These are phyloP conservation scores for Cichorium intybus DNA, from an alignment of 140 eudicot species.

Conservation along the genomic window DNA sequence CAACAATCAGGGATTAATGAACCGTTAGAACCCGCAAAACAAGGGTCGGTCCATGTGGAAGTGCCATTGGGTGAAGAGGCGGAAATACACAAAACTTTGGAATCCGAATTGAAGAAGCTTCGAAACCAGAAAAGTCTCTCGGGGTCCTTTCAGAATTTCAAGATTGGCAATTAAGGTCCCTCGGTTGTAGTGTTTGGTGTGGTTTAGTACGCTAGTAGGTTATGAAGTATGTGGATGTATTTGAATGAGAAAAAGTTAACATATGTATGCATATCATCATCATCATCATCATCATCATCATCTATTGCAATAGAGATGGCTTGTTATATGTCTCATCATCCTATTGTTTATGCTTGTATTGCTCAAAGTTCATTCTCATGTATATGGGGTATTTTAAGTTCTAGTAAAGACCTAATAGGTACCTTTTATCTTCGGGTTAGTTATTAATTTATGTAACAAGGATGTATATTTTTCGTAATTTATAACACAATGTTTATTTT, in stretches of 20 bases:
- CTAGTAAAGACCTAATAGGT: background rate
- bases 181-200: constrained; percentile 10
- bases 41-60: constrained; percentile 73
- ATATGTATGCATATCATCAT: too few relatives aligned
- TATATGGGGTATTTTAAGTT: background rate
- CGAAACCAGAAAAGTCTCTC: constrained; percentile 36
- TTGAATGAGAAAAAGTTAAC: too few relatives aligned
- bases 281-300: constrained; percentile 6
- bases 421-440: background rate
- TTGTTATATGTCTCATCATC: constrained; percentile 14
- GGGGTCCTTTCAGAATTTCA: constrained; percentile 33
- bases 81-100: constrained; percentile 46
- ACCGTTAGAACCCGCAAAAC: constrained; percentile 47
- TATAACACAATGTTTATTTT: background rate
- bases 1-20: constrained; percentile 35
- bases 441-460: background rate
- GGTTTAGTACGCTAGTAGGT: constrained; percentile 2
- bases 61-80: constrained; percentile 44
- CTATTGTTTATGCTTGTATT: constrained; percentile 5
- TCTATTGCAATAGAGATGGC: constrained; percentile 18
- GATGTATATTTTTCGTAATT: too few relatives aligned
- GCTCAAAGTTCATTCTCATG: background rate
- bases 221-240: constrained; percentile 1
- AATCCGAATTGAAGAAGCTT: constrained; percentile 57
- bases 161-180: constrained; percentile 29